Base-by-base conservation (phyloP, 495 filamentous ascomycete species). In the Hypoxylon cercidicola region DNA sequence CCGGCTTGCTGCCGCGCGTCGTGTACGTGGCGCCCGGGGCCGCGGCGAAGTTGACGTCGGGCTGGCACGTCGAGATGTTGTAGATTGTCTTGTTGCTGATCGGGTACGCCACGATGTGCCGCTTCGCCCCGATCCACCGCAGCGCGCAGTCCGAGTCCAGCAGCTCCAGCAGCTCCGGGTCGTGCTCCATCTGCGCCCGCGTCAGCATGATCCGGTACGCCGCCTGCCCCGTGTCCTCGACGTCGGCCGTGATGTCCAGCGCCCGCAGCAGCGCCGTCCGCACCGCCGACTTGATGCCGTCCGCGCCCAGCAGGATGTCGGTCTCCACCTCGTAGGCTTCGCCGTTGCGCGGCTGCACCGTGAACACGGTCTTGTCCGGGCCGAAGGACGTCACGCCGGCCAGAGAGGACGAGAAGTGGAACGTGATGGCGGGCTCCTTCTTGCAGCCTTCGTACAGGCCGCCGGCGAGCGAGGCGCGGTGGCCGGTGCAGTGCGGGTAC, bases 161-260 rank as follows among this genome's bases (percentile, higher is more conserved):
- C 5, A 94, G 82, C 23, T 78, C 85, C 20, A 89, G 76, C 13
- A 93, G 84, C 64, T 90, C 88, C 0, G 87, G 82, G 73, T 93
- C 88, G 48, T 82, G 70, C 56, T 80, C 76, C 84, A 92, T 87
- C 63, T 91, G 82, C 41, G 84, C 79, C 13, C 88, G 85, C 52
- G 80, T 82, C 58, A 93, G 85, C 87, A 93, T 90, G 78, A 95
- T 93, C 12, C 90, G 85, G 81, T 93, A 94, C n/a, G 90, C 91
- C 13, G 90, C 90, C 71, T 93, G 88, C 28, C 89, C 81, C 30
- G 88, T 93, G 70, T 93, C 89, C 55, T 86, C 80, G 72, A 90
- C 85, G 51, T 84, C 78, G 20, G 84, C 84, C 8, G 79, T 62
- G 63, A 84, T 76, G 59, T 81, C 77, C 5, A 90, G 76, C 15